Evolutionary conservation across 805 yeast genomes (phyloP).

Genomic region (Ogataea trehalophila): DNA sequence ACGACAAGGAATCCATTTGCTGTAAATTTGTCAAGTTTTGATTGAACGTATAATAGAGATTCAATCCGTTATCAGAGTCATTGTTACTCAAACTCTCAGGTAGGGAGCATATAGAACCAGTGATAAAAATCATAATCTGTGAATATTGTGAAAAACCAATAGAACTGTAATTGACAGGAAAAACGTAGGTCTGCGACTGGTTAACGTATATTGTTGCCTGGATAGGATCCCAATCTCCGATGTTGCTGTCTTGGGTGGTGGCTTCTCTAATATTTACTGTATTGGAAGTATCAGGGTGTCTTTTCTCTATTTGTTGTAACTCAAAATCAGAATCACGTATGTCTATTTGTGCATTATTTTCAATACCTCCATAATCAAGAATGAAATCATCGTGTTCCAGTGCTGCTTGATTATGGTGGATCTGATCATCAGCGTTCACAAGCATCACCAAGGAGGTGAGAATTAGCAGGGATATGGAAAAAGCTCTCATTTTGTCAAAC

Average conservation of each 20-base stretch:
- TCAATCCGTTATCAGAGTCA: constrained; percentile 18
- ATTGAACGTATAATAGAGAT: constrained; percentile 25
- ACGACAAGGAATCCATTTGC: constrained; percentile 12
- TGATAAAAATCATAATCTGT: constrained; percentile 43
- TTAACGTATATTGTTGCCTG: constrained; percentile 9
- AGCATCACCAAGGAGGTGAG: too few relatives aligned
- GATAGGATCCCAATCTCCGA: constrained; percentile 8
- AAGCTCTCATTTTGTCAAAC: too few relatives aligned
- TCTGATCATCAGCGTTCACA: too few relatives aligned
- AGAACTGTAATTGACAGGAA: constrained; percentile 31
- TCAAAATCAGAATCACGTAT: constrained; percentile 1
- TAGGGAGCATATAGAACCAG: constrained; percentile 46
- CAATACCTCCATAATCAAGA: not conserved
- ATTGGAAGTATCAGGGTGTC: not conserved
- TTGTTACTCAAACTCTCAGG: constrained; percentile 18
- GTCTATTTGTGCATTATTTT: not conserved
- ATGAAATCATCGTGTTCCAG: too few relatives aligned
- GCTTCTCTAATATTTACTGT: not conserved
- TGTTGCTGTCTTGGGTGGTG: not conserved
- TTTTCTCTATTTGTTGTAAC: not conserved
- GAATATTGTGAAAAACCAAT: constrained; percentile 42
- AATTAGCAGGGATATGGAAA: too few relatives aligned
- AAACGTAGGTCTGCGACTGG: constrained; percentile 8
- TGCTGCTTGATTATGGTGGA: too few relatives aligned
- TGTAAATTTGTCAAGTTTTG: constrained; percentile 10